Percentiles rank a stretch among this genome's conserved stretches.
phyloP scores from a whole-genome alignment of 345 rosid genomes.

The Arabidopsis suecica region DNA sequence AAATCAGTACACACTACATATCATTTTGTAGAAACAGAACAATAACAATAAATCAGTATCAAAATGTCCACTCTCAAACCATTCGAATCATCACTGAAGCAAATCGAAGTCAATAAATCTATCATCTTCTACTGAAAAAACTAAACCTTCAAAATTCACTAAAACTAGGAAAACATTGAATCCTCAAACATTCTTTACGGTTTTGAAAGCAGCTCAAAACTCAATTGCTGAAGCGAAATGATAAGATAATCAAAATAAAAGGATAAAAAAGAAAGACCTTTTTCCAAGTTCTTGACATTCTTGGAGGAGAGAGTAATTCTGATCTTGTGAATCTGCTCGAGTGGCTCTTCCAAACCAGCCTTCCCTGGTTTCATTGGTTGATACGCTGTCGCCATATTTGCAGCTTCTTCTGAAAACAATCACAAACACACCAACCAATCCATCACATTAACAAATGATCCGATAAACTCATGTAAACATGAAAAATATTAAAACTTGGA shows the following conservation, averaged over 20 bases:
- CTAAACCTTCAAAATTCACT: not conserved
- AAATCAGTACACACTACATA: slow-evolving; percentile 52
- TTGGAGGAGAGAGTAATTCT: slow-evolving; percentile 79
- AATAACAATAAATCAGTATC: not conserved
- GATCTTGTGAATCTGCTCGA: slow-evolving; percentile 71
- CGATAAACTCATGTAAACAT: not conserved
- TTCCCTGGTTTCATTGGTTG: slow-evolving; percentile 57
- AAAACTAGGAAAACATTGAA: not conserved
- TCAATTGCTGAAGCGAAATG: no score
- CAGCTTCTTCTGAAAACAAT: slow-evolving; percentile 4
- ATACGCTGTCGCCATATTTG: slow-evolving; percentile 48
- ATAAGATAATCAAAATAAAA: not conserved
- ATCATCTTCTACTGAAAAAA: no score
- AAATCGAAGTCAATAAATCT: no score
- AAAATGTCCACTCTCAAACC: no score
- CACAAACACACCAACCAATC: not conserved
- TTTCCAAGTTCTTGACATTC: slow-evolving; percentile 74
- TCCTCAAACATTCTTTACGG: not conserved
- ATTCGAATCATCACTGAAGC: no score
- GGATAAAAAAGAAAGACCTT: slow-evolving; percentile 46
- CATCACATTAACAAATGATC: not conserved
- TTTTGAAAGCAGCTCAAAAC: not conserved
- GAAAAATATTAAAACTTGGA: not conserved
- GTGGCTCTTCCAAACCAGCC: slow-evolving; percentile 69
- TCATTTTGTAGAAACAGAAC: not conserved